Base-by-base conservation (phyloP, 192 early-diverging fungal species). In the Backusella psychrophila region DNA sequence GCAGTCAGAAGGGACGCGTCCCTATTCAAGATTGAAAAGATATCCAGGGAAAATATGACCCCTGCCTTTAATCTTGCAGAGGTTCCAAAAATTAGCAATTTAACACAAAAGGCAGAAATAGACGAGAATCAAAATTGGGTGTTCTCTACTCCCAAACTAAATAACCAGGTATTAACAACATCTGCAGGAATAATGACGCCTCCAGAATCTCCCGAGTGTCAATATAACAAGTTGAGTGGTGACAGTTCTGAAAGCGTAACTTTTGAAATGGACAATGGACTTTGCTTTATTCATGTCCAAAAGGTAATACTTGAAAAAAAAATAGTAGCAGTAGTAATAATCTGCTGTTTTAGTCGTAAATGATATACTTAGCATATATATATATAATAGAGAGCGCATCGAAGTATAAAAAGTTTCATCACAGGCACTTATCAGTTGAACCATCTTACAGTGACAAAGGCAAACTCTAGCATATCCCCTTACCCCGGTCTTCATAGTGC, bases 1-100 rank as follows among this genome's bases (percentile, higher is more conserved):
- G 70, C 70, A 31, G 70, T 71, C 9, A 44, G 70, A 71, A 71
- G 41, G 29, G 70, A 71, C 39, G 70, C 70, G 14, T 71, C 70
- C 39, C 42, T 71, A 6, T 71, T 71, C 12, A 71, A 71, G 14
- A 71, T 71, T 49, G 70, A 71, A 44, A 71, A 71, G 21, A 21
- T 71, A 71, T 39, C 70, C 42, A 71, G 23, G 68, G 36, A 35
- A 69, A 69, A 39, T 8, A 36, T 39, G 9, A 21, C 56, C 7
- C 56, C 56, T 63, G 56, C 56, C 56, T 63, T 63, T 63, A 63
- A 63, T 63, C 56, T 63, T 63, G 56, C 56, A 63, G 56, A 63
- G 23, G 56, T 63, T 63, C 56, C 56, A 63, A 63, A 63, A 29
- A 63, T 63, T 11, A 63, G 56, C 56, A 63, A 63, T 63, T 29